Conservation (phyloP, 2,329 filamentous ascomycete species). For the Huntiella bhutanensis region DNA sequence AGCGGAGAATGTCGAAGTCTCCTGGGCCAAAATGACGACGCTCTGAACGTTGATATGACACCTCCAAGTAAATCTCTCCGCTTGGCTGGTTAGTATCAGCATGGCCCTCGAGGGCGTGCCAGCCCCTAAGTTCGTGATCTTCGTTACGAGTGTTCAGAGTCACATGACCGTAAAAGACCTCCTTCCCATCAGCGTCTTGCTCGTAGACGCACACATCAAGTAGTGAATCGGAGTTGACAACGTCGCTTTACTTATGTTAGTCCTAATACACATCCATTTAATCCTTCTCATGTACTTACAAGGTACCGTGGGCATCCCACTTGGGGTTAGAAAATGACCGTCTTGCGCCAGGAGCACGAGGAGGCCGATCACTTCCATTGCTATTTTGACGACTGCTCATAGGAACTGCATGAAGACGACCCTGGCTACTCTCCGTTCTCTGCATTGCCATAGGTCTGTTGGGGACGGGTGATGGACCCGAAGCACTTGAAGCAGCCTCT, state of each 20-base stretch:
- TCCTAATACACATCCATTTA: neutral
- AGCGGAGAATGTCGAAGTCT: conserved; percentile 86
- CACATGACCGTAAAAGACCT: conserved; percentile 69
- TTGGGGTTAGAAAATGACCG: conserved; percentile 55
- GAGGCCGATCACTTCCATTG: conserved; percentile 66
- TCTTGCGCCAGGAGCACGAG: conserved; percentile 17
- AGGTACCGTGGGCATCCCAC: conserved; percentile 89
- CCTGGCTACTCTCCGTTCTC: conserved; percentile 61
- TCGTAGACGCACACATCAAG: conserved; percentile 93
- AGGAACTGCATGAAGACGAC: conserved; percentile 78
- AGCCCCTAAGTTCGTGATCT: conserved; percentile 58
- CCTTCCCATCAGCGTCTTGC: conserved; percentile 57
- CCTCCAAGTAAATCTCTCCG: conserved; percentile 76
- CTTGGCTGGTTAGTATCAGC: conserved; percentile 53
- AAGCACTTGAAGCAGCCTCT: conserved; percentile 32
- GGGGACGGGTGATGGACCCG: conserved; percentile 16
- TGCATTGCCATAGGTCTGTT: conserved; percentile 33
- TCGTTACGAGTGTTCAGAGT: conserved; percentile 51
- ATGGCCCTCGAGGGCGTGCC: conserved; percentile 66
- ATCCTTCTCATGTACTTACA: conserved; percentile 44
- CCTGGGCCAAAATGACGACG: conserved; percentile 85
- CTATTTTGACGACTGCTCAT: conserved; percentile 96
- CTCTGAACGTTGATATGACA: conserved; percentile 69
- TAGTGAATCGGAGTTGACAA: conserved; percentile 76
- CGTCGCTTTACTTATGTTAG: conserved; percentile 42